Base-by-base conservation (phyloP, 306 rosid genomes). In the Rubus parviflorus region DNA sequence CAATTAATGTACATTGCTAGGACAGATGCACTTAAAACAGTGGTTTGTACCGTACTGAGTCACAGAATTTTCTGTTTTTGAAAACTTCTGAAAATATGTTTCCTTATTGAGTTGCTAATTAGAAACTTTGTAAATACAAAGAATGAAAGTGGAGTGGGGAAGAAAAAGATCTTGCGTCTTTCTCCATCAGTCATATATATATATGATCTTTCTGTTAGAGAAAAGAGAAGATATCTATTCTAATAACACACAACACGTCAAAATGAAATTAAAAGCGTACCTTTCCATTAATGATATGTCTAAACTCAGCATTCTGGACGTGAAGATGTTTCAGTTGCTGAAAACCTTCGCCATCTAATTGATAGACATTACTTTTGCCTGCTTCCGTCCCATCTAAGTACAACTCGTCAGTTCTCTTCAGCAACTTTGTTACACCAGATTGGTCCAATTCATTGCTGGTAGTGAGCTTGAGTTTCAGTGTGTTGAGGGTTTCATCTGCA, bases 331-430 rank as follows among this genome's bases (percentile, higher is more conserved):
- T 88, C 78, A 88, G 15, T 19, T 40, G 70, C 2, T 84, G 80
- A 77, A 84, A 84, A 19, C 81, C 85, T 16, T 84, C 87, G n/a
- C 77, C 68, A 47, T 74, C 82, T 42, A 88, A 72, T 60, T 79
- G 75, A 35, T 10, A 17, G 13, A 46, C 68, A 5, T 81, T 79
- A 37, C 70, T 85, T 23, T 30, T 73, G 12, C 68, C 80, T 43
- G 77, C 81, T 56, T 54, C 73, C 37, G 67, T 53, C 54, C 79
- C 90, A 75, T 84, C 80, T 42, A 90, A 42, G 23, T 75, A 52
- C 80, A 90, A 77, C 40, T 77, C 82, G 74, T 88, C 88, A 48
- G 76, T 82, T 0, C 49, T 70, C 47, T 72, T 77, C 2, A 87
- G 70, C 22, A 89, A 11, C 61, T 61, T 78, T 20, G 77, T 77